Percentiles rank a stretch among this genome's conserved stretches.
phyloP scores from a whole-genome alignment of 2,329 filamentous ascomycete genomes.

The Ilyonectria sp. region DNA sequence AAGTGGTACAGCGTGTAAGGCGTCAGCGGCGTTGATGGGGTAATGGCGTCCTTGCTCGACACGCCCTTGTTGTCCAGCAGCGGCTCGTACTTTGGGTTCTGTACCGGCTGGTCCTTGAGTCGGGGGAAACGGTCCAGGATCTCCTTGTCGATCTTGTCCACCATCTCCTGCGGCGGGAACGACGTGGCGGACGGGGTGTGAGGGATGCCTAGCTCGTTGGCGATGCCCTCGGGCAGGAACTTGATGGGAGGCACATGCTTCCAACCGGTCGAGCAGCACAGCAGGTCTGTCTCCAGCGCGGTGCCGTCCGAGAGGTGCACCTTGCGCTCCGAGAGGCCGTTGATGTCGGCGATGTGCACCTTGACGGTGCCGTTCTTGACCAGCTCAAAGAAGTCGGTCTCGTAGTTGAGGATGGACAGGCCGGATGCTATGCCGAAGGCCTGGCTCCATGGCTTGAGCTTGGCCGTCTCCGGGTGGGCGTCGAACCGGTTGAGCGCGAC shows the following conservation, averaged over 20 bases:
- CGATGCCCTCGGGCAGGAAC: conserved; percentile 65
- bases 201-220: conserved; percentile 65
- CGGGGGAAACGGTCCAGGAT: conserved; percentile 69
- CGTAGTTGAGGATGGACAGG: conserved; percentile 69
- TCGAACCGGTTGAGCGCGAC: conserved; percentile 63
- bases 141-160: conserved; percentile 64
- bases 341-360: conserved; percentile 65
- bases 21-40: conserved; percentile 43
- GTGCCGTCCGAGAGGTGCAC: conserved; percentile 68
- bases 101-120: conserved; percentile 65
- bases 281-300: conserved; percentile 62
- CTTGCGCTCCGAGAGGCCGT: conserved; percentile 55
- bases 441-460: conserved; percentile 59
- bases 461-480: conserved; percentile 55
- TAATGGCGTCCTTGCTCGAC: conserved; percentile 48
- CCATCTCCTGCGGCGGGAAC: conserved; percentile 46
- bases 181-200: conserved; percentile 51
- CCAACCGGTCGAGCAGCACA: conserved; percentile 74
- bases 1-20: conserved; percentile 62
- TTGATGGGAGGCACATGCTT: conserved; percentile 66
- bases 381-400: conserved; percentile 65
- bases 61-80: conserved; percentile 57
- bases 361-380: conserved; percentile 63
- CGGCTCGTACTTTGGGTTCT: conserved; percentile 62
- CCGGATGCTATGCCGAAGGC: conserved; percentile 64